Base-by-base conservation (phyloP, 805 yeast genomes). In the Maudiozyma pseudohumilis region DNA sequence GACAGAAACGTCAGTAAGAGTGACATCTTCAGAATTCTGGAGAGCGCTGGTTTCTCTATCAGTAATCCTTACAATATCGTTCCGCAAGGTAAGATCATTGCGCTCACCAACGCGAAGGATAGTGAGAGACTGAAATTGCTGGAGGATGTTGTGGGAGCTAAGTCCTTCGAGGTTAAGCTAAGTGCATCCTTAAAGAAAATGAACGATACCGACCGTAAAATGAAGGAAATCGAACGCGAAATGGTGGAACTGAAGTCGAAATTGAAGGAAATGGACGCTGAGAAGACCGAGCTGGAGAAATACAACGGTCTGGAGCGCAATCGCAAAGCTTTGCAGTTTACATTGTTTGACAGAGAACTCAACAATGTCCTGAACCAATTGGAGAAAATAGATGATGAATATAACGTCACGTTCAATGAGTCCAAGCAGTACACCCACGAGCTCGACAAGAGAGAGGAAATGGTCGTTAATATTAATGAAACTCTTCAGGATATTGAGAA, bases 61-160 rank as follows among this genome's bases (percentile, higher is more conserved):
- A 76, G 86, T 5, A 88, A 87, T 46, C 96, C 96, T 1, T 89
- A 88, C 59, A 89, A 89, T 56, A 89, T 92, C 48, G 97, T 92
- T 5, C 97, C 98, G 0, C 98, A 92, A 60, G 98, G 98, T 16
- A 70, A 84, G 49, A 85, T 92, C 49, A 81, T 95, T 1, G 70
- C 83, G 0, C 66, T 92, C 41, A 89, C 97, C 0, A 86, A 86
- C 53, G 89, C 96, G 0, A 83, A 83, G 48, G 96, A 87, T 53
- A 53, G 73, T 3, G 96, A 88, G 53, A 72, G 96, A 43, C 66
- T 89, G 36, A 70, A 73, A 25, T 63, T 88, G 28, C 64, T 92
- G 47, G 87, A 89, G 47, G 95, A 87, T 52, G 95, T 89, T 24
- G 92, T 96, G 22, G 98, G 98, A 15, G 95, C 97, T 1, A 80